Evolutionary conservation across 208 protist species (phyloP).

Genomic region (Trichomonas vaginalis): DNA sequence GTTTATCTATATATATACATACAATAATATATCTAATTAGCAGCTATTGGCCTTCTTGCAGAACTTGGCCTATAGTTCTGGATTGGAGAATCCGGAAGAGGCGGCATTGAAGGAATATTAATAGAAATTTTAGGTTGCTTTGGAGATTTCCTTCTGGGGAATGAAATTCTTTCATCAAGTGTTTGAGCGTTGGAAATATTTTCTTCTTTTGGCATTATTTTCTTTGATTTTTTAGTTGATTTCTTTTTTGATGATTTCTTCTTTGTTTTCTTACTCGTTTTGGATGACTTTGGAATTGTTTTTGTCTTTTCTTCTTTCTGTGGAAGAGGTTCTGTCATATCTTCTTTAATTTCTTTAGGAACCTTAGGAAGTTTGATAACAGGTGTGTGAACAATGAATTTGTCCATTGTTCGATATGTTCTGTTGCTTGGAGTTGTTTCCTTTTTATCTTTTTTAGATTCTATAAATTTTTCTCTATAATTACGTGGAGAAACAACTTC

Average conservation of each 20-base stretch:
- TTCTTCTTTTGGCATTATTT: background rate
- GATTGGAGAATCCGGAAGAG: background rate
- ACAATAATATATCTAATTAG: too few relatives aligned
- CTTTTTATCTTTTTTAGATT: background rate
- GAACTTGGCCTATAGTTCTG: too few relatives aligned
- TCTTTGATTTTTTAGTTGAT: background rate
- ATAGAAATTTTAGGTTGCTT: background rate
- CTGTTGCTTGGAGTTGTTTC: background rate
- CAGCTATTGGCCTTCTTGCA: too few relatives aligned
- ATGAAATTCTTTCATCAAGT: background rate
- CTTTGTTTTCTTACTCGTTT: background rate
- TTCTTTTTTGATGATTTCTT: background rate
- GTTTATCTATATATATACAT: too few relatives aligned
- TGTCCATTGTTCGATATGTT: background rate
- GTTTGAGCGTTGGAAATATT: background rate
- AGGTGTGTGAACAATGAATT: background rate
- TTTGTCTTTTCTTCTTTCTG: background rate
- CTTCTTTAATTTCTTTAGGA: background rate
- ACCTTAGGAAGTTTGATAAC: background rate
- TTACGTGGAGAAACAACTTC: background rate
- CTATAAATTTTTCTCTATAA: background rate
- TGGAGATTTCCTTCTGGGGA: background rate
- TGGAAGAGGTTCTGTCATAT: background rate
- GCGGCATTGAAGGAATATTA: background rate
- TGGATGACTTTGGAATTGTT: background rate